Base-by-base conservation (phyloP, 768 basidiomycete genomes). In the Suillus decipiens region DNA sequence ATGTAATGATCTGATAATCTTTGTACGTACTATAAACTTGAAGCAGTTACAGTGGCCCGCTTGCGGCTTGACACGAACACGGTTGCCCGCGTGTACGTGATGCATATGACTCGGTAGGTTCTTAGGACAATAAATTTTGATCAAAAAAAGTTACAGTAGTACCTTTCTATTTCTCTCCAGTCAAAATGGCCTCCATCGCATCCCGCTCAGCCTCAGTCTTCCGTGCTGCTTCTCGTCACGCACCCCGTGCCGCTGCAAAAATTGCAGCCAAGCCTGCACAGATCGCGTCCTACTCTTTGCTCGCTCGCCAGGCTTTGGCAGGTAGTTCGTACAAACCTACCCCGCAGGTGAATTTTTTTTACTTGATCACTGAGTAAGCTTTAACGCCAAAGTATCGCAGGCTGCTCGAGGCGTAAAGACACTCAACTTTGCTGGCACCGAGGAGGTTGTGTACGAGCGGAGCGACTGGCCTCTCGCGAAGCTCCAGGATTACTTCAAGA, bases 401-500 rank as follows among this genome's bases (percentile, higher is more conserved):
- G 84, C 67, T 33, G 76, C 77, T 66, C 93, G 95, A 71, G 95
- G 95, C 63, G 73, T 97, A 70, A 96, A 98, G 82, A 95, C 95
- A 59, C 91, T 98, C 71, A 90, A 96, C 83, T 97, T 98, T 79
- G 95, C 96, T 60, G 96, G 95, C 71, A 89, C 90, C 64, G 86
- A 95, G 74, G 95, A 98, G 81, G 85, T 86, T 66, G 93, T 98
- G 53, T 98, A 96, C 73, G 96, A 98, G 81, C 93, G 93, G 67
- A 86, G 85, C 70, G 97, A 99, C 86, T 99, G 97, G 97, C 97
- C 97, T 41, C 81, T 96, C 66, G 88, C 94, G 65, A 99, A 93
- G 81, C 89, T 99, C 74, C 96, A 99, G 78, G 95, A 99, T 77
- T 99, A 96, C 86, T 97, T 99, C 86, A 99, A 99, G 81, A 92